These are phyloP conservation scores for Phytophthora citricola DNA, from an alignment of 352 stramenopile species.

Conservation along the genomic window DNA sequence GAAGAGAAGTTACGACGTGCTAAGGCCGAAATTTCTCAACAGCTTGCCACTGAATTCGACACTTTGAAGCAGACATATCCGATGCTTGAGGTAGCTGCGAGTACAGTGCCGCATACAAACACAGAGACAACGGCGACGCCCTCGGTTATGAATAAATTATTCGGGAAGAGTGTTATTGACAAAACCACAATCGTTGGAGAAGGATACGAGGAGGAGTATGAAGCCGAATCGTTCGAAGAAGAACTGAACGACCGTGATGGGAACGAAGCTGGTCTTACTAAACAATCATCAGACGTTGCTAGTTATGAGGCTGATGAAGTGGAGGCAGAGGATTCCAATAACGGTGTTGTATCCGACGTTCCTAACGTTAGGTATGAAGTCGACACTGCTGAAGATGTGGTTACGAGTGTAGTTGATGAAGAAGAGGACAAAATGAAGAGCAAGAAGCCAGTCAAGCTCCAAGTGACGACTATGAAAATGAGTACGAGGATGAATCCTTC, in stretches of 20 bases:
- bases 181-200: constrained; percentile 11
- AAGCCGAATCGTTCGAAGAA: constrained; percentile 49
- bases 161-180: constrained; percentile 20
- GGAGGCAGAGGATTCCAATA: constrained; percentile 4
- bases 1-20: constrained; percentile 27
- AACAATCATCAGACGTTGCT: constrained; percentile 9
- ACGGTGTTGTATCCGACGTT: constrained; percentile 24
- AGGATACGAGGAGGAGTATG: constrained; percentile 36
- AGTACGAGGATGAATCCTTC: constrained; percentile 63
- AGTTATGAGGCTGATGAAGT: constrained; percentile 23
- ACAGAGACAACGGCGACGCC: background rate
- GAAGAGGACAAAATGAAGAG: constrained; percentile 7
- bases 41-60: constrained; percentile 42
- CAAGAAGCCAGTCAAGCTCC: constrained; percentile 5
- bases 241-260: constrained; percentile 16
- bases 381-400: constrained; percentile 3
- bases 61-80: constrained; percentile 39
- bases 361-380: constrained; percentile 1
- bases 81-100: constrained; percentile 10
- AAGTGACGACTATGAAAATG: constrained; percentile 24
- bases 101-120: background rate
- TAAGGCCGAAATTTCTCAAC: constrained; percentile 38
- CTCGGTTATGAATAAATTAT: constrained; percentile 25
- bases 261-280: background rate
- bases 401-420: constrained; percentile 13